Percentiles rank a stretch among this genome's conserved stretches.
These are phyloP conservation scores for Hypomyces perniciosus DNA, from an alignment of 2,329 filamentous ascomycete species.

Conservation along the genomic window DNA sequence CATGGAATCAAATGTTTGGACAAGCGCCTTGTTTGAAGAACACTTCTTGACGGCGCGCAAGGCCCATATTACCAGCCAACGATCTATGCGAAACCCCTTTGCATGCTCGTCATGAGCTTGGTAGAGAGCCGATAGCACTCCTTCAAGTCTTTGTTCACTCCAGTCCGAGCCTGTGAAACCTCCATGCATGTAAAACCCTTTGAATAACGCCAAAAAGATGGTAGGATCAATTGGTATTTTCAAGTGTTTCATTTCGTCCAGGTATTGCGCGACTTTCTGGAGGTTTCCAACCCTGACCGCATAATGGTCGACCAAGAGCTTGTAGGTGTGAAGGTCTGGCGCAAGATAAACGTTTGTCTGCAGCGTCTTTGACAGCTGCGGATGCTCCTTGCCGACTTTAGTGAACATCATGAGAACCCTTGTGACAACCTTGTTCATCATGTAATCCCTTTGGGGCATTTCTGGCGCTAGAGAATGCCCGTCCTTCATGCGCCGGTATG, in stretches of 20 bases:
- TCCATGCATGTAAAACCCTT: slow-evolving; percentile 73
- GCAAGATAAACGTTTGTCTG: slow-evolving; percentile 61
- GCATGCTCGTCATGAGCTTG: slow-evolving; percentile 43
- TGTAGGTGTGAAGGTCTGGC: slow-evolving; percentile 74
- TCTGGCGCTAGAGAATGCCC: slow-evolving; percentile 38
- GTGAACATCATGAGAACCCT: slow-evolving; percentile 54
- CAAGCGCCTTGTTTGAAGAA: slow-evolving; percentile 43
- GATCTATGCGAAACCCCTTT: slow-evolving; percentile 45
- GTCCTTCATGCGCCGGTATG: slow-evolving; percentile 79
- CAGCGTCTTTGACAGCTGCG: slow-evolving; percentile 44
- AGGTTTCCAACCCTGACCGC: slow-evolving; percentile 64
- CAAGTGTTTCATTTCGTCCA: slow-evolving; percentile 74
- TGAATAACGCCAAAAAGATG: slow-evolving; percentile 75
- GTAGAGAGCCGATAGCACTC: slow-evolving; percentile 61
- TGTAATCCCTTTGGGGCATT: slow-evolving; percentile 41
- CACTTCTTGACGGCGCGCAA: slow-evolving; percentile 60
- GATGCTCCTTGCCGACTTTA: slow-evolving; percentile 47
- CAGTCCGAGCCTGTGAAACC: slow-evolving; percentile 59
- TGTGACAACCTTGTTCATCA: slow-evolving; percentile 44
- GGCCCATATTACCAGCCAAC: slow-evolving; percentile 56
- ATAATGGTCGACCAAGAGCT: slow-evolving; percentile 71
- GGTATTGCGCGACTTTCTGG: slow-evolving; percentile 59
- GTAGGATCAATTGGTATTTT: slow-evolving; percentile 64
- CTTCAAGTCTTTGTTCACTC: slow-evolving; percentile 62
- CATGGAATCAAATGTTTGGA: slow-evolving; percentile 49